Evolutionary conservation across 2,329 filamentous ascomycete genomes (phyloP).

Genomic region (Venturia nashicola): DNA sequence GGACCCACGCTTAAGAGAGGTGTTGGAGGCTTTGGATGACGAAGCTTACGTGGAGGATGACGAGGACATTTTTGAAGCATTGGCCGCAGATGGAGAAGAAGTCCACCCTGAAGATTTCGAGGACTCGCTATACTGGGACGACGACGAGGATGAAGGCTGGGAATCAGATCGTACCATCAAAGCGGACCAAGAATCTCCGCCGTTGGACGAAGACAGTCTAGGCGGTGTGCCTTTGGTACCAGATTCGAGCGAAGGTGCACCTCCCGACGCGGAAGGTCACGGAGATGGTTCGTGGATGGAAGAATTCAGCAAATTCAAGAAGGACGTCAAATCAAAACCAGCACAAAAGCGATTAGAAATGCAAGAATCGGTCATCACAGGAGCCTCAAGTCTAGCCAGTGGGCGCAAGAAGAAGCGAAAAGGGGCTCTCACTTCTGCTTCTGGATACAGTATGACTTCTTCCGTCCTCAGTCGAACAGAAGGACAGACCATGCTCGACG

Average conservation of each 20-base stretch:
- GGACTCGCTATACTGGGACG: conserved; percentile 35
- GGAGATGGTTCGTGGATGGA: conserved; percentile 75
- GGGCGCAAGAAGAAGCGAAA: conserved; percentile 89
- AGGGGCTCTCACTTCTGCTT: conserved; percentile 78
- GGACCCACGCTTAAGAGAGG: conserved; percentile 85
- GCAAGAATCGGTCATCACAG: conserved; percentile 58
- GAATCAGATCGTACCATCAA: conserved; percentile 86
- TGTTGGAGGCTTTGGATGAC: conserved; percentile 85
- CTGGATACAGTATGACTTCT: conserved; percentile 83
- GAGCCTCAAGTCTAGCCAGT: conserved; percentile 59
- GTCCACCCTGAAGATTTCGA: conserved; percentile 74
- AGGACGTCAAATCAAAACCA: conserved; percentile 37
- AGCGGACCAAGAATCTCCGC: conserved; percentile 36
- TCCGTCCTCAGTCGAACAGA: conserved; percentile 81
- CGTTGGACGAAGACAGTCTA: conserved; percentile 32
- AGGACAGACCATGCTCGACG: conserved; percentile 72
- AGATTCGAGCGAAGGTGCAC: conserved; percentile 19
- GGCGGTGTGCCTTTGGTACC: conserved; percentile 16
- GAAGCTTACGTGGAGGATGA: conserved; percentile 81
- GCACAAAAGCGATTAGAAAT: conserved; percentile 42
- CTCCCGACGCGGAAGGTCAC: conserved; percentile 20
- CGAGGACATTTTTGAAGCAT: conserved; percentile 69
- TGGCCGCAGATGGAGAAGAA: conserved; percentile 60
- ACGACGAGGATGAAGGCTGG: conserved; percentile 68
- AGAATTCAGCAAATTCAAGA: conserved; percentile 91